These are phyloP conservation scores for Leavenworthia alabamica DNA, from an alignment of 345 rosid genomes.

Conservation along the genomic window DNA sequence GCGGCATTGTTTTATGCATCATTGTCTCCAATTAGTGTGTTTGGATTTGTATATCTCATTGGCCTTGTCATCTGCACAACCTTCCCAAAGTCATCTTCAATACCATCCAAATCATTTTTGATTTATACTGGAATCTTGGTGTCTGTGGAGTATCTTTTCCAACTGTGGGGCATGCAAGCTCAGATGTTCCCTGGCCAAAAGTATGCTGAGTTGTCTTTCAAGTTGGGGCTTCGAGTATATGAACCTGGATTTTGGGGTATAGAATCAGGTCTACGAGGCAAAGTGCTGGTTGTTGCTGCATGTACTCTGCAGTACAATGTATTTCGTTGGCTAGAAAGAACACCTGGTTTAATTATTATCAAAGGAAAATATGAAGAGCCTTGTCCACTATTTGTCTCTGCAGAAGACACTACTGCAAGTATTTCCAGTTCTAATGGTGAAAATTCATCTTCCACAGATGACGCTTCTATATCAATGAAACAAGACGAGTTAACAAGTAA, in stretches of 20 bases:
- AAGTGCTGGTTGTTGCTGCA: slow-evolving; percentile 82
- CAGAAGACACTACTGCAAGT: slow-evolving; percentile 45
- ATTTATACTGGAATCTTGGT: slow-evolving; percentile 68
- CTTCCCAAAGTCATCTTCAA: slow-evolving; percentile 76
- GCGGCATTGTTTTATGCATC: slow-evolving; percentile 78
- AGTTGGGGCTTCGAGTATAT: slow-evolving; percentile 65
- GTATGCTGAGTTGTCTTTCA: slow-evolving; percentile 48
- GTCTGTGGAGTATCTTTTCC: slow-evolving; percentile 79
- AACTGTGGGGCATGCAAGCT: slow-evolving; percentile 89
- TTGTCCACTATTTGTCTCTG: slow-evolving; percentile 78
- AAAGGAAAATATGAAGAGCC: slow-evolving; percentile 81
- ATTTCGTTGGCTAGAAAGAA: slow-evolving; percentile 75
- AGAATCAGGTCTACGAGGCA: slow-evolving; percentile 80
- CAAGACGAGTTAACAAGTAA: slow-evolving; percentile 34
- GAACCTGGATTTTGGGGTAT: slow-evolving; percentile 85
- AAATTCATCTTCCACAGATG: slow-evolving; percentile 37
- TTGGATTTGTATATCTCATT: slow-evolving; percentile 75
- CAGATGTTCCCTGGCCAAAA: slow-evolving; percentile 96
- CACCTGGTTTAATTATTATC: slow-evolving; percentile 40
- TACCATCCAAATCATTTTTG: slow-evolving; percentile 75
- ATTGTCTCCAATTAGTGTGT: slow-evolving; percentile 69
- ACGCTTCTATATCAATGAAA: slow-evolving; percentile 25
- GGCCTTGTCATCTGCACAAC: slow-evolving; percentile 72
- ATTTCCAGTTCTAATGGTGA: slow-evolving; percentile 44
- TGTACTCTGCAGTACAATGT: slow-evolving; percentile 89